These are phyloP conservation scores for Porogramme epimiltina DNA, from an alignment of 1,284 basidiomycete genomes.

Conservation along the genomic window DNA sequence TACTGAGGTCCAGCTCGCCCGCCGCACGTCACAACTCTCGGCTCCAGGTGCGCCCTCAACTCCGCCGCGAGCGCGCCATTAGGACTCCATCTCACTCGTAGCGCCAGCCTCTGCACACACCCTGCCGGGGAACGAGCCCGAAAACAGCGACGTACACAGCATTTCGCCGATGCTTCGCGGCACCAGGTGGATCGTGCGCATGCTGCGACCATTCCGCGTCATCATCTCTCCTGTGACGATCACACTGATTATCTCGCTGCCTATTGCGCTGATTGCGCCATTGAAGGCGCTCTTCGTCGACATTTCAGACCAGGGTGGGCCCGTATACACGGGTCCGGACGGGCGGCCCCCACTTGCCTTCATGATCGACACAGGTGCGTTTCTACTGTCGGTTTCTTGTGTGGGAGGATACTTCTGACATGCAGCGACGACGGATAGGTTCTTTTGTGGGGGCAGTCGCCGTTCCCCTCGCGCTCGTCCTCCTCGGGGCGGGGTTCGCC, in stretches of 20 bases:
- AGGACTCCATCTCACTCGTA: conserved; percentile 3
- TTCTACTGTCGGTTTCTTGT: too few relatives aligned
- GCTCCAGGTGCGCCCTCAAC: conserved; percentile 18
- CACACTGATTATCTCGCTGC: conserved; percentile 46
- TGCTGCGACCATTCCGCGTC: conserved; percentile 25
- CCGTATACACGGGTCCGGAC: conserved; percentile 51
- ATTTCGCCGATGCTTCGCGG: conserved; percentile 13
- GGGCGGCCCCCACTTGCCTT: conserved; percentile 53
- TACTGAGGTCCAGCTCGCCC: conserved; percentile 36
- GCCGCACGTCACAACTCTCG: conserved; percentile 33
- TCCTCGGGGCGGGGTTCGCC: conserved; percentile 59
- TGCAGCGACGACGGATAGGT: too few relatives aligned
- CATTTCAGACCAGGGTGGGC: conserved; percentile 38
- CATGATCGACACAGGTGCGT: conserved; percentile 45
- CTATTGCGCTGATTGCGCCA: conserved; percentile 48
- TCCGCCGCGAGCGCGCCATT: conserved; percentile 17
- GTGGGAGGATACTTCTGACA: too few relatives aligned
- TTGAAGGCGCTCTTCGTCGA: conserved; percentile 55
- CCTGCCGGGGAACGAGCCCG: neutral
- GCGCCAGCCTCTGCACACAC: conserved; percentile 2
- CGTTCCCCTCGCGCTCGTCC: conserved; percentile 53
- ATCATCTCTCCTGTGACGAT: conserved; percentile 47
- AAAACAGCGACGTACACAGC: conserved; percentile 14
- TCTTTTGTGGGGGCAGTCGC: conserved; percentile 50
- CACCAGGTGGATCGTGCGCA: conserved; percentile 14